Conservation (phyloP, 2,329 filamentous ascomycete species). For the Ophiosphaerella narmari region DNA sequence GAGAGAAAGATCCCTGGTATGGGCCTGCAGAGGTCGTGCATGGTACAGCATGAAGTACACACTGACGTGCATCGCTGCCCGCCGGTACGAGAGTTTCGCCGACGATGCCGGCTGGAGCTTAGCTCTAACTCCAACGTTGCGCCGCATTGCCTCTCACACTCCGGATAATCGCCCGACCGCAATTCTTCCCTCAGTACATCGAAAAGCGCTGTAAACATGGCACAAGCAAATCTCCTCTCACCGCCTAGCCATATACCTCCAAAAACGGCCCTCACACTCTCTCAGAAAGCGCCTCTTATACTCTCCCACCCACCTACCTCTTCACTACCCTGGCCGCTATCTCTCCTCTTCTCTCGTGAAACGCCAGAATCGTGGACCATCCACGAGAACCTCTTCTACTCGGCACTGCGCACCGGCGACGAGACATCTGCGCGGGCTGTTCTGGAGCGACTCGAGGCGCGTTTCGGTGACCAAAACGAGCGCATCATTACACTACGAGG, state of each 20-base stretch:
- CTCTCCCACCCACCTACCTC: constrained; percentile 46
- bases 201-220: constrained; percentile 24
- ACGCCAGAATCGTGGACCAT: constrained; percentile 80
- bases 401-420: constrained; percentile 83
- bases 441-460: constrained; percentile 73
- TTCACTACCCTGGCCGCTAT: constrained; percentile 57
- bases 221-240: constrained; percentile 44
- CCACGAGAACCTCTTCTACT: constrained; percentile 84
- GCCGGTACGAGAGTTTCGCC: constrained; percentile 24
- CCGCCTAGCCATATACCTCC: constrained; percentile 49
- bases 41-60: neutral
- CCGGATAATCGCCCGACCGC: neutral
- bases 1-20: neutral
- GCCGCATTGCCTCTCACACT: constrained; percentile 7
- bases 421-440: constrained; percentile 76
- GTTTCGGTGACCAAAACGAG: constrained; percentile 85
- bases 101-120: constrained; percentile 18
- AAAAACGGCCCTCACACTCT: constrained; percentile 51
- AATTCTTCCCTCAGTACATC: neutral
- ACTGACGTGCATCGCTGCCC: constrained; percentile 20
- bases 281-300: constrained; percentile 50
- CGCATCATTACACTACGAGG: constrained; percentile 82
- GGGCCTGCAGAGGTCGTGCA: neutral
- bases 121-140: constrained; percentile 12
- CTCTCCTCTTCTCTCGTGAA: constrained; percentile 61